phyloP scores from a whole-genome alignment of 148 eudicot genomes.

The Persicaria tinctoria region DNA sequence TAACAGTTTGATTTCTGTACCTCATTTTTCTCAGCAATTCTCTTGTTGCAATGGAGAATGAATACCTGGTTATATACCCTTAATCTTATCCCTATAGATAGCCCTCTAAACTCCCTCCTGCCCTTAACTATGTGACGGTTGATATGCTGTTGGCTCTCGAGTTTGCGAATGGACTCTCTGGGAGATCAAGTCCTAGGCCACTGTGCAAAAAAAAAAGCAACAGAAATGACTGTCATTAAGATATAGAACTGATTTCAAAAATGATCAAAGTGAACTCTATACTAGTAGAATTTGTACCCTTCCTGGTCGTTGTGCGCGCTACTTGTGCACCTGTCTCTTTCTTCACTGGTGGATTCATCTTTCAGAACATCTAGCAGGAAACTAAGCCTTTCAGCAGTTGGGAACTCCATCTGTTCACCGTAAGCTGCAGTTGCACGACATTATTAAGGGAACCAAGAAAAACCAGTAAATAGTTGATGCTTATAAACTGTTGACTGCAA shows the following conservation, averaged over 20 bases:
- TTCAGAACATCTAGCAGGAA: slow-evolving; percentile 12
- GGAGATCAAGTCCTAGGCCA: slow-evolving; percentile 7
- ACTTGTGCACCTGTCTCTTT: slow-evolving; percentile 3
- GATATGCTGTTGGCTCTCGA: slow-evolving; percentile 31
- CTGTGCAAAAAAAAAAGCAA: not conserved
- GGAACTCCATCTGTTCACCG: slow-evolving; percentile 22
- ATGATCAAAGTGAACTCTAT: not conserved
- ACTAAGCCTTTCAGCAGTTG: slow-evolving; percentile 21
- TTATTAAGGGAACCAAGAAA: not conserved
- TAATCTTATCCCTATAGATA: not conserved
- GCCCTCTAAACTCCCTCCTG: not conserved
- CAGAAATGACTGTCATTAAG: not conserved
- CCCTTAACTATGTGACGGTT: slow-evolving; percentile 8
- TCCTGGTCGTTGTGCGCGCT: slow-evolving; percentile 16
- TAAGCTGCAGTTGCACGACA: slow-evolving; percentile 2
- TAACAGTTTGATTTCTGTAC: slow-evolving; percentile 10
- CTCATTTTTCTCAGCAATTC: not conserved
- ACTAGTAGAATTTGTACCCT: not conserved
- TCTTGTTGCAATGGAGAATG: not conserved
- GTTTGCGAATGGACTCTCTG: slow-evolving; percentile 14
- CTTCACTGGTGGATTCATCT: slow-evolving; percentile 13
- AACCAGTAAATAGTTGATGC: not conserved
- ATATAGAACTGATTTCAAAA: not conserved
- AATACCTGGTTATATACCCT: not conserved
- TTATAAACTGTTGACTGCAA: not conserved